Conservation (phyloP, 2,329 filamentous ascomycete genomes). For the Aureobasidium sp. region DNA sequence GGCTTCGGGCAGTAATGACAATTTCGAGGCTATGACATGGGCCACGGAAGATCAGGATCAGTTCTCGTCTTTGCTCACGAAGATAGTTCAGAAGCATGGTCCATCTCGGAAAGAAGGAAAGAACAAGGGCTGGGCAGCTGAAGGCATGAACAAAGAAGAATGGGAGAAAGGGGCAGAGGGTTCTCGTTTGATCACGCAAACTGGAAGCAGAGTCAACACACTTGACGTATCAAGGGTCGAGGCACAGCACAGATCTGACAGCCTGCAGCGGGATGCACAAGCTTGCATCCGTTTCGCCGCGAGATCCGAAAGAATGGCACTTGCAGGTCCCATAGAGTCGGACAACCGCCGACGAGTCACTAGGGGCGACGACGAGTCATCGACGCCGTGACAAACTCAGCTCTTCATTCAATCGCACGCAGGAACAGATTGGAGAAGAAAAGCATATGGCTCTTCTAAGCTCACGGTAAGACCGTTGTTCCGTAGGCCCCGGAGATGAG, state of each 20-base stretch:
- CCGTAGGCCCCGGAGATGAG: constrained; percentile 11
- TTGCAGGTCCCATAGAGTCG: constrained; percentile 5
- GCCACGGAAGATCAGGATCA: constrained; percentile 4
- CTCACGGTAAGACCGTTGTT: constrained; percentile 5
- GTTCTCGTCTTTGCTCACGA: not conserved
- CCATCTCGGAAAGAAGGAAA: constrained; percentile 1
- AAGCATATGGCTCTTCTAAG: constrained; percentile 8
- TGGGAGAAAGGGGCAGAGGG: not conserved
- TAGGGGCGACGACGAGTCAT: constrained; percentile 6
- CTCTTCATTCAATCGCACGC: not conserved
- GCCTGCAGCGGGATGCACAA: constrained; percentile 11
- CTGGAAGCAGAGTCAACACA: not conserved
- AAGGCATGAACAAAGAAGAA: not conserved
- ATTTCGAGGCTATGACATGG: constrained; percentile 7
- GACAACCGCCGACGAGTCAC: not conserved
- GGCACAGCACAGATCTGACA: constrained; percentile 7
- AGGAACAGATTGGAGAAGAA: constrained; percentile 2
- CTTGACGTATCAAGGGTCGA: constrained; percentile 6
- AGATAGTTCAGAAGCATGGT: not conserved
- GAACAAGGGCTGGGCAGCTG: not conserved
- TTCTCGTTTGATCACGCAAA: constrained; percentile 9
- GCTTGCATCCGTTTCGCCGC: constrained; percentile 10
- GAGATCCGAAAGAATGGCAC: not conserved
- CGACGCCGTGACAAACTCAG: not conserved
- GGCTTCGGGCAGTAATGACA: not conserved